Conservation (phyloP, 2,329 filamentous ascomycete genomes). For the Polytolypa hystricis region DNA sequence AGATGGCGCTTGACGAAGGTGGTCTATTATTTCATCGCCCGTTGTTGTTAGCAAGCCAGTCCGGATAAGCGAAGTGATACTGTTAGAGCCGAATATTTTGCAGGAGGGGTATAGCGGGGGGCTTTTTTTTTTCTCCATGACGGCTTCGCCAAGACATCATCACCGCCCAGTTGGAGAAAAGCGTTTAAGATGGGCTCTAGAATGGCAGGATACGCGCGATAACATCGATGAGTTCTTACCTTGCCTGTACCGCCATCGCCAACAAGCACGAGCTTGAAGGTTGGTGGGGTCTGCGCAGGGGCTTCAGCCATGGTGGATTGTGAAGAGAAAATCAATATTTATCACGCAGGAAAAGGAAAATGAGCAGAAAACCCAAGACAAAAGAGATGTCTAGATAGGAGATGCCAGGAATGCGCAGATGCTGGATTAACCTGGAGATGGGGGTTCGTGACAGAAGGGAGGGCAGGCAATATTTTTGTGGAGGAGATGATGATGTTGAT, state of each 20-base stretch:
- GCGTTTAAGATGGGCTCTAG: no score
- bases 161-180: no score
- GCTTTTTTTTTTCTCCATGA: no score
- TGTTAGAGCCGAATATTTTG: no score
- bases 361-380: background rate
- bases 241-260: slow-evolving; percentile 99
- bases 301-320: slow-evolving; percentile 52
- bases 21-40: slow-evolving; percentile 54
- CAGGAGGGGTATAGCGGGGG: no score
- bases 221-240: slow-evolving; percentile 62
- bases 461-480: background rate
- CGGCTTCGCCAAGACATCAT: no score
- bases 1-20: slow-evolving; percentile 99
- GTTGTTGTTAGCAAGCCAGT: background rate
- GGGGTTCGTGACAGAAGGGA: background rate
- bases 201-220: no score
- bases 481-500: slow-evolving; percentile 15
- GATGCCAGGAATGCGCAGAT: background rate
- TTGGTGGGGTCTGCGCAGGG: slow-evolving; percentile 47
- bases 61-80: no score
- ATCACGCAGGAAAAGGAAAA: background rate
- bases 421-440: background rate
- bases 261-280: slow-evolving; percentile 99
- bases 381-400: background rate
- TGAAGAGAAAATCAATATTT: no score